These are phyloP conservation scores for Huntiella decipiens DNA, from an alignment of 2,329 filamentous ascomycete species.

Conservation along the genomic window DNA sequence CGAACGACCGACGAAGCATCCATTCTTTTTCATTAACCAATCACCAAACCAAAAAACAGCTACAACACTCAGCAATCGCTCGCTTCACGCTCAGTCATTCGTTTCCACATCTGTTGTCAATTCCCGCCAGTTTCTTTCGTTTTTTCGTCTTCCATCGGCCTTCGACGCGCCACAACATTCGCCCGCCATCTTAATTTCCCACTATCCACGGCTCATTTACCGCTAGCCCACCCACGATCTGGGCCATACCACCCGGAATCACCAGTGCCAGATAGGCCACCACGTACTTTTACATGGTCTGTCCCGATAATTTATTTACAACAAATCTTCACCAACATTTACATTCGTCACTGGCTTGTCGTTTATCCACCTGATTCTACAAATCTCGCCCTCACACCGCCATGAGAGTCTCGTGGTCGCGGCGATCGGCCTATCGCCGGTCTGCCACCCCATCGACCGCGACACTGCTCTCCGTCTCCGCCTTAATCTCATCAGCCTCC, in stretches of 20 bases:
- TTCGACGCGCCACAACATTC: constrained; percentile 7
- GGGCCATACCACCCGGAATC: neutral
- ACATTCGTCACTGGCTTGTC: neutral
- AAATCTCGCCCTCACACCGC: constrained; percentile 3
- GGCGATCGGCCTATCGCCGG: constrained; percentile 7
- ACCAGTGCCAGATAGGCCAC: too few relatives aligned
- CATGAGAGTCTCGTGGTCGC: constrained; percentile 10
- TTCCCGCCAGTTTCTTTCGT: constrained; percentile 11
- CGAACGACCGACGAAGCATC: constrained; percentile 3
- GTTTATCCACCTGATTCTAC: neutral
- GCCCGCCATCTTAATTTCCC: constrained; percentile 10
- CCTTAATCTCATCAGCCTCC: constrained; percentile 12
- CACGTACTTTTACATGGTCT: neutral
- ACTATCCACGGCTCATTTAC: neutral
- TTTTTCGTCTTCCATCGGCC: constrained; percentile 2
- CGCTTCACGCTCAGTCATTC: constrained; percentile 6
- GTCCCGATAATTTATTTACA: neutral
- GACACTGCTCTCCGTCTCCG: constrained; percentile 8
- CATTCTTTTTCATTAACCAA: constrained; percentile 6
- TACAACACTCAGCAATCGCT: constrained; percentile 5
- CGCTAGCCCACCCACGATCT: neutral
- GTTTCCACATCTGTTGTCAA: neutral
- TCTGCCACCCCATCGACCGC: constrained; percentile 2
- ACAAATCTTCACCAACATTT: neutral
- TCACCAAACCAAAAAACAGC: neutral